Evolutionary conservation across 164 flowering plant genomes (phyloP).

Genomic region (Tinospora cordifolia): DNA sequence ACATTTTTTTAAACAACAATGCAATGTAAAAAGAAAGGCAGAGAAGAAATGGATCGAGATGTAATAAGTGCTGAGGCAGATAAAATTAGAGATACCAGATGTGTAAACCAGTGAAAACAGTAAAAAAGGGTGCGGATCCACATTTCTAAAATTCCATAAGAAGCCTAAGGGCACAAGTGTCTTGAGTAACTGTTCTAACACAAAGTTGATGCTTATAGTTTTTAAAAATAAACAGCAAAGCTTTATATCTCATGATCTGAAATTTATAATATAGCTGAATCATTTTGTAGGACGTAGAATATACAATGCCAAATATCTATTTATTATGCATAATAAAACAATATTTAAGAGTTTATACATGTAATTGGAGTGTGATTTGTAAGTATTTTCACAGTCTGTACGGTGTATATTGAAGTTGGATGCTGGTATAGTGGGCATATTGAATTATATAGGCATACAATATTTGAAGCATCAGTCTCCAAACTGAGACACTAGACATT

Average conservation of each 20-base stretch:
- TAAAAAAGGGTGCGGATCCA: background rate
- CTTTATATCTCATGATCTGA: background rate
- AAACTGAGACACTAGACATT: background rate
- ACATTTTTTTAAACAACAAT: background rate
- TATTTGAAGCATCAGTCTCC: background rate
- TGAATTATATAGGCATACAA: background rate
- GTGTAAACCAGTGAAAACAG: background rate
- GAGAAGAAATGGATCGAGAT: background rate
- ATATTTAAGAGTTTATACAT: background rate
- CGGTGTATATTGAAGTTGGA: background rate
- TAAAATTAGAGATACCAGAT: background rate
- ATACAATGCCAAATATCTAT: background rate
- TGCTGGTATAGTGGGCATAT: background rate
- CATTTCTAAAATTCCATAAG: background rate
- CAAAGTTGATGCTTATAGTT: background rate
- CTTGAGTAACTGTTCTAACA: background rate
- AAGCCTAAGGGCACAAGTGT: too few relatives aligned
- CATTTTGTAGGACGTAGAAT: background rate
- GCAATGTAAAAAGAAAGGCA: background rate
- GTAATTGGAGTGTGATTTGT: background rate
- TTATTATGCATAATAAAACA: background rate
- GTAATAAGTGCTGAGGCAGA: background rate
- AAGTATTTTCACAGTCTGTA: background rate
- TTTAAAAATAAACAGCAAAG: too few relatives aligned
- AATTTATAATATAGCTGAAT: background rate